Conservation (phyloP, 163 green algal species). For the Scenedesmus sp. region DNA sequence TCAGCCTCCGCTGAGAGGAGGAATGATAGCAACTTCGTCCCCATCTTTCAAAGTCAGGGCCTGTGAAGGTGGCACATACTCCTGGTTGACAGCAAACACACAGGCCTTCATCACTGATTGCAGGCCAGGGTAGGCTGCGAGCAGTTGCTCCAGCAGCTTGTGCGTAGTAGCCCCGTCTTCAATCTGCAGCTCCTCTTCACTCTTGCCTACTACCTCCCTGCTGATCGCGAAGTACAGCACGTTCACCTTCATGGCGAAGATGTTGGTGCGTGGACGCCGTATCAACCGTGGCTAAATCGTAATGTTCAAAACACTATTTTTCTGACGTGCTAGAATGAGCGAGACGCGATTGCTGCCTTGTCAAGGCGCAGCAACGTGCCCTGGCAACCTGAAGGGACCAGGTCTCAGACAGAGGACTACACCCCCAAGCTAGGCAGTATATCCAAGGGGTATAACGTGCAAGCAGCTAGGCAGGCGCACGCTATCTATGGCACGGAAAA, state of each 20-base stretch:
- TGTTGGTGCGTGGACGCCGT: not conserved
- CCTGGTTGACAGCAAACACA: constrained; percentile 72
- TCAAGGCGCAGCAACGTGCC: no score
- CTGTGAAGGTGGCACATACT: constrained; percentile 63
- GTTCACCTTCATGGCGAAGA: constrained; percentile 43
- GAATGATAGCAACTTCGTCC: constrained; percentile 75
- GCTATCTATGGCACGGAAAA: no score
- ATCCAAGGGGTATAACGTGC: no score
- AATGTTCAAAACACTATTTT: no score
- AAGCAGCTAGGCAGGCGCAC: no score
- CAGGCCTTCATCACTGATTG: constrained; percentile 59
- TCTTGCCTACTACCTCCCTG: constrained; percentile 57
- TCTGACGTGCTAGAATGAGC: no score
- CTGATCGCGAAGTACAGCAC: constrained; percentile 70
- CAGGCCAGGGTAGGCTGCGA: constrained; percentile 57
- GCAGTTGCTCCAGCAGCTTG: constrained; percentile 54
- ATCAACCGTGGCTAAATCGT: not conserved
- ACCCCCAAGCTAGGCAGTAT: no score
- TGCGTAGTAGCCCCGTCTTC: constrained; percentile 47
- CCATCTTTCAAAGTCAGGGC: constrained; percentile 57
- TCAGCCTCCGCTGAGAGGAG: constrained; percentile 69
- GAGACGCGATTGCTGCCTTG: no score
- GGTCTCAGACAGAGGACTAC: no score
- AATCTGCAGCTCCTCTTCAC: constrained; percentile 53
- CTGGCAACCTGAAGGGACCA: no score